Evolutionary conservation across 2,329 filamentous ascomycete species (phyloP).

Genomic region (Alternaria sp.): DNA sequence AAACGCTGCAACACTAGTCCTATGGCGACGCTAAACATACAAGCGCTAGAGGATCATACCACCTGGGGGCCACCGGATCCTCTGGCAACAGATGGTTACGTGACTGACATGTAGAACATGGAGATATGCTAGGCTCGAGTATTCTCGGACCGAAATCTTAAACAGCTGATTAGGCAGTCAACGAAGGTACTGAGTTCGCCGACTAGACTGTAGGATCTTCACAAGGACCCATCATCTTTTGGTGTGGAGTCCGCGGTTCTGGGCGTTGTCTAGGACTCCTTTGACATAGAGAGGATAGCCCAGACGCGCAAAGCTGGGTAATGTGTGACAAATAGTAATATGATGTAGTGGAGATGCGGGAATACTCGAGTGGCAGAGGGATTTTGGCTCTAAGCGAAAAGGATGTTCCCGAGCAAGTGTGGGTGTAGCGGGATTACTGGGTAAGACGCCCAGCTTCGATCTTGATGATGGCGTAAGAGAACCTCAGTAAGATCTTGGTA

Average conservation of each 20-base stretch:
- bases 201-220: not conserved
- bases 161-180: not conserved
- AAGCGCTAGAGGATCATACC: not conserved
- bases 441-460: not conserved
- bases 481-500: not conserved
- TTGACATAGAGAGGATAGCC: not conserved
- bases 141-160: not conserved
- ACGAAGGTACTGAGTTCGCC: not conserved
- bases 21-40: not conserved
- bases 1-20: not conserved
- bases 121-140: not conserved
- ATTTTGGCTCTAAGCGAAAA: not conserved
- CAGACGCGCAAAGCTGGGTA: not conserved
- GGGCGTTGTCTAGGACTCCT: not conserved
- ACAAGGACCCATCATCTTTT: not conserved
- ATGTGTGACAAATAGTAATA: not conserved
- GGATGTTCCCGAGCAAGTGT: not conserved
- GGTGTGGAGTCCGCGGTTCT: not conserved
- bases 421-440: not conserved
- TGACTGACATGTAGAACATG: not conserved
- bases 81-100: not conserved
- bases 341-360: not conserved
- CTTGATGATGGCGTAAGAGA: not conserved
- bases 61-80: not conserved
- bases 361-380: not conserved